Conservation (phyloP, 1,284 basidiomycete species). For the Ustilago curta region DNA sequence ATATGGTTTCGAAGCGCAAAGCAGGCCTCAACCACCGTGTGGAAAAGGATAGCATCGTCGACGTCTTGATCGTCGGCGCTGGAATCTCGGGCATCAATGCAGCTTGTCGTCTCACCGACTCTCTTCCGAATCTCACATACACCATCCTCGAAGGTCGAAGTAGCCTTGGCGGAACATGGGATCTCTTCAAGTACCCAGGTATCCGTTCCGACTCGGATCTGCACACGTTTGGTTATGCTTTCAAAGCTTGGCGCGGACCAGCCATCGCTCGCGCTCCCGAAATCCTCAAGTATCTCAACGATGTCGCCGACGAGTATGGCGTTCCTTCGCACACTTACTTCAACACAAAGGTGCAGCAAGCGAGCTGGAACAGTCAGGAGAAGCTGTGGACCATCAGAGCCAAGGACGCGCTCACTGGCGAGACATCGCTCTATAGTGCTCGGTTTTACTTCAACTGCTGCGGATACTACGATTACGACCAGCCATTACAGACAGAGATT, state of each 20-base stretch:
- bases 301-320: neutral
- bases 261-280: neutral
- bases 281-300: neutral
- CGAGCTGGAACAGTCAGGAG: neutral
- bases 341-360: neutral
- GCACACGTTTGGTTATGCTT: slow-evolving; percentile 5
- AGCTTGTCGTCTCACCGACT: slow-evolving; percentile 2
- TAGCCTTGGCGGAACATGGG: neutral
- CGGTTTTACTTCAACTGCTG: neutral
- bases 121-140: neutral
- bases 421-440: neutral
- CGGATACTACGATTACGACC: slow-evolving; percentile 2
- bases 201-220: slow-evolving; percentile 1
- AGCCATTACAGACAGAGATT: neutral
- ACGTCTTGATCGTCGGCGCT: neutral
- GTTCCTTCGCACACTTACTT: neutral
- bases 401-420: neutral
- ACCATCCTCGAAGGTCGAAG: neutral
- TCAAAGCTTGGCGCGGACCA: slow-evolving; percentile 3
- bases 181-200: slow-evolving; percentile 3
- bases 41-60: neutral
- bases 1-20: neutral
- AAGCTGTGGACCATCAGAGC: neutral
- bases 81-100: slow-evolving; percentile 5
- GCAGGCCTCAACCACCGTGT: neutral